Base-by-base conservation (phyloP, 345 rosid species). In the Arabidopsis arenosa region DNA sequence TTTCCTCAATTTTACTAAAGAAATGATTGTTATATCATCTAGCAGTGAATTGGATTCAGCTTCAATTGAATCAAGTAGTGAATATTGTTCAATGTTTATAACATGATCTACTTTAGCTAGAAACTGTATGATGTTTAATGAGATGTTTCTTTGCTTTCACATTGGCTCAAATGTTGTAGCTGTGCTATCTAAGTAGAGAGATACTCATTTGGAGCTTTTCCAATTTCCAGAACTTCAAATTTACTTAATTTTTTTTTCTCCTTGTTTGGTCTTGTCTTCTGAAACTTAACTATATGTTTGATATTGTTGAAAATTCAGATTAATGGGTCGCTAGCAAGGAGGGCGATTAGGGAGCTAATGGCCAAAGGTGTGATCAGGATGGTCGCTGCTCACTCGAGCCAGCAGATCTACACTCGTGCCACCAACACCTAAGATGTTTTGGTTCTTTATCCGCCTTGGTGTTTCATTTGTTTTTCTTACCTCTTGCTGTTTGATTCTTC, bases 371-470 rank as follows among this genome's bases (percentile, higher is more conserved):
- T 84, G 39, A 80, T 86, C 68, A 84, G 96, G 82, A 90, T 86
- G 90, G 82, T 90, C 0, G 76, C 87, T 18, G 72, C 88, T 5
- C 87, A 88, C 63, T 72, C 93, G 48, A 88, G 93, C 83, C 93
- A 88, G 85, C 85, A 88, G 81, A 88, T 90, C 70, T 88, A 85
- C 84, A 88, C 96, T 5, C 85, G 91, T 76, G 93, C 90, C 10
- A 88, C 91, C 75, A 85, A 90, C 85, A 82, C 91, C 48, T 86
- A 81, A 78, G 44, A 56, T 63, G 72, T 47, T 23, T 36, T 47
- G 67, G 40, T 70, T 64, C 51, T 35, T 63, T 2, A 2, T 63
- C 35, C 14, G 6, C 7, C 57, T 35, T 15, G 41, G 2, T 28
- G 7, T 32, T 61, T 13, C 4, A 9, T 61, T 61, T 61, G n/a